Evolutionary conservation across 495 filamentous ascomycete species (phyloP).

Genomic region (Aspergillus bertholletiae): DNA sequence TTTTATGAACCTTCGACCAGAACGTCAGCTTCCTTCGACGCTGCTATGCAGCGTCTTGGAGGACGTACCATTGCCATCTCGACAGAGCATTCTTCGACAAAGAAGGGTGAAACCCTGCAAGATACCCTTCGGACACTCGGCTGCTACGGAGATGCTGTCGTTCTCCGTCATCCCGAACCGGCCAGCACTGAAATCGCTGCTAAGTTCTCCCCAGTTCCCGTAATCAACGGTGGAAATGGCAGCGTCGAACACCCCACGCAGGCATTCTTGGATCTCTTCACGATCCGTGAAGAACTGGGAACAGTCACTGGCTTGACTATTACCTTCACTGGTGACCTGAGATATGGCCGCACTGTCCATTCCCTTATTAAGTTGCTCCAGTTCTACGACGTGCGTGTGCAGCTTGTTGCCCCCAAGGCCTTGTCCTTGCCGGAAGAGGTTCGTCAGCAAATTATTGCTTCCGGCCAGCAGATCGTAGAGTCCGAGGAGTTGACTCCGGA

Average conservation of each 20-base stretch:
- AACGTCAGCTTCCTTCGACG: conserved; percentile 93
- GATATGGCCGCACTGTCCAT: conserved; percentile 91
- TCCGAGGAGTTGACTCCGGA: conserved; percentile 76
- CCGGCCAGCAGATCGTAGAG: conserved; percentile 72
- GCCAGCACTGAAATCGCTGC: conserved; percentile 72
- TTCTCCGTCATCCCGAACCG: conserved; percentile 86
- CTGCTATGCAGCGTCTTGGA: conserved; percentile 95
- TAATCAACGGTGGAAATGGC: conserved; percentile 97
- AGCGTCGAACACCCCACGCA: conserved; percentile 95
- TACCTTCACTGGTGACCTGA: conserved; percentile 90
- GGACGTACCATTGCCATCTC: conserved; percentile 76
- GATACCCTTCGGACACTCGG: conserved; percentile 91
- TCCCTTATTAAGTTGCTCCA: conserved; percentile 87
- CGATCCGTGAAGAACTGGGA: conserved; percentile 93
- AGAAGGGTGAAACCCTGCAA: conserved; percentile 91
- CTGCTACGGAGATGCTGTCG: conserved; percentile 90
- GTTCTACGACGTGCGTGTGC: conserved; percentile 90
- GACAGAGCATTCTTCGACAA: conserved; percentile 74
- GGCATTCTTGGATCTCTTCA: conserved; percentile 98
- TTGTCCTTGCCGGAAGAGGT: conserved; percentile 76
- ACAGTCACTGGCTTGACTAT: conserved; percentile 92
- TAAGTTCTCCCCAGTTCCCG: conserved; percentile 81
- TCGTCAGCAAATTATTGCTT: conserved; percentile 61
- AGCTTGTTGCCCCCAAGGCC: conserved; percentile 79
- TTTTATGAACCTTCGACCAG: conserved; percentile 98